Conservation (phyloP, 345 rosid genomes). For the Dovyalis caffra region DNA sequence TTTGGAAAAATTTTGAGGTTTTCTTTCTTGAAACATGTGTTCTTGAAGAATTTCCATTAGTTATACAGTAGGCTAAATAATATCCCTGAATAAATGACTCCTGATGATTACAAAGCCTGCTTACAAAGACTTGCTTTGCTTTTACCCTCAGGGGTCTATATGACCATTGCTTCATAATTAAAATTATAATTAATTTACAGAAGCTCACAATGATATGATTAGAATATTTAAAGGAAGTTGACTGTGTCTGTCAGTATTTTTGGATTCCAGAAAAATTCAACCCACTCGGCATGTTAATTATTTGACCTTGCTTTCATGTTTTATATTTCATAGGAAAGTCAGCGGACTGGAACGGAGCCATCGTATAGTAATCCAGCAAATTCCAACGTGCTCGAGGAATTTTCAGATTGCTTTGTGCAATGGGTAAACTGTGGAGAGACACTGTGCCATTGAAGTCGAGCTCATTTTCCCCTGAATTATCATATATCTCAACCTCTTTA, state of each 20-base stretch:
- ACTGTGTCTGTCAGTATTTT: background rate
- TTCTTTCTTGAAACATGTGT: background rate
- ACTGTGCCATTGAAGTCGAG: slow-evolving; percentile 55
- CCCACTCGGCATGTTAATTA: background rate
- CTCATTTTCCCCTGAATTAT: background rate
- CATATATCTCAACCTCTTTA: background rate
- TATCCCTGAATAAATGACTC: background rate
- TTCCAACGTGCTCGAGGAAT: slow-evolving; percentile 49
- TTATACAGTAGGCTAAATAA: background rate
- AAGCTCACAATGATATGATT: background rate
- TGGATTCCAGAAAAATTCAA: background rate
- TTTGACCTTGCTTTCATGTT: slow-evolving; percentile 9
- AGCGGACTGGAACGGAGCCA: slow-evolving; percentile 46
- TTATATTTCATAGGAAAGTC: slow-evolving; percentile 50
- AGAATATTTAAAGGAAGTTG: background rate
- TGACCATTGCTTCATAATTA: background rate
- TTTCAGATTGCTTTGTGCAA: slow-evolving; percentile 65
- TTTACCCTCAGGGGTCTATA: background rate
- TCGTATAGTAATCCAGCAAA: slow-evolving; percentile 25
- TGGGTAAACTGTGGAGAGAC: slow-evolving; percentile 86
- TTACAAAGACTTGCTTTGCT: background rate
- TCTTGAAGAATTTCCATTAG: background rate
- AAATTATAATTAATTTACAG: background rate
- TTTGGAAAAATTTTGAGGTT: background rate
- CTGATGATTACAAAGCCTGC: background rate